Percentiles rank a stretch among this genome's conserved stretches.
Conservation (phyloP, 768 basidiomycete genomes). For the Collybiopsis confluens region DNA sequence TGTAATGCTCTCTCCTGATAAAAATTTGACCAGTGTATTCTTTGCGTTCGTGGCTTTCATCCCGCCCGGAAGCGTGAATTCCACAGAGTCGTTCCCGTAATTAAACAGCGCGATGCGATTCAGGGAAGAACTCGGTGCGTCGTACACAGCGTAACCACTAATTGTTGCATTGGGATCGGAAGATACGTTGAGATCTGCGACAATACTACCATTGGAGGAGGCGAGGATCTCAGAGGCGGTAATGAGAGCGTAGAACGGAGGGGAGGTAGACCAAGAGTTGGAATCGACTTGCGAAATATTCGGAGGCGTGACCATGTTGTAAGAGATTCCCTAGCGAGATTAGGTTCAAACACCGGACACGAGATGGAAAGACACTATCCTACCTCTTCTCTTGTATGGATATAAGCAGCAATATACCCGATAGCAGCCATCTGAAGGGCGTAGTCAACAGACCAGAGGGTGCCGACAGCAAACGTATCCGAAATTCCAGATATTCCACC, state of each 20-base stretch:
- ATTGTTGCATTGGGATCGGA: constrained; percentile 32
- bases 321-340: constrained; percentile 33
- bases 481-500: constrained; percentile 42
- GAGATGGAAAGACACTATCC: no score
- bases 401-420: constrained; percentile 43
- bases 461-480: constrained; percentile 45
- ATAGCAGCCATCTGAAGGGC: constrained; percentile 46
- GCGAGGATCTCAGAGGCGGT: constrained; percentile 40
- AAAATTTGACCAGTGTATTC: constrained; percentile 40
- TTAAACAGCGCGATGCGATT: constrained; percentile 46
- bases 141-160: constrained; percentile 59
- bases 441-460: constrained; percentile 51
- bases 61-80: constrained; percentile 35
- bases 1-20: constrained; percentile 39
- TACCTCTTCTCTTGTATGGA: constrained; percentile 48
- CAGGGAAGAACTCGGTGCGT: constrained; percentile 39
- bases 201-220: constrained; percentile 35
- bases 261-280: constrained; percentile 43
- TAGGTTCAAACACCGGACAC: background rate
- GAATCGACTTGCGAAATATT: constrained; percentile 23
- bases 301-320: constrained; percentile 47
- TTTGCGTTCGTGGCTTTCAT: constrained; percentile 19
- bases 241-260: constrained; percentile 48
- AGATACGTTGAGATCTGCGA: constrained; percentile 41
- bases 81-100: constrained; percentile 38